Conservation (phyloP, 495 filamentous ascomycete genomes). For the Hypomontagnella monticulosa region DNA sequence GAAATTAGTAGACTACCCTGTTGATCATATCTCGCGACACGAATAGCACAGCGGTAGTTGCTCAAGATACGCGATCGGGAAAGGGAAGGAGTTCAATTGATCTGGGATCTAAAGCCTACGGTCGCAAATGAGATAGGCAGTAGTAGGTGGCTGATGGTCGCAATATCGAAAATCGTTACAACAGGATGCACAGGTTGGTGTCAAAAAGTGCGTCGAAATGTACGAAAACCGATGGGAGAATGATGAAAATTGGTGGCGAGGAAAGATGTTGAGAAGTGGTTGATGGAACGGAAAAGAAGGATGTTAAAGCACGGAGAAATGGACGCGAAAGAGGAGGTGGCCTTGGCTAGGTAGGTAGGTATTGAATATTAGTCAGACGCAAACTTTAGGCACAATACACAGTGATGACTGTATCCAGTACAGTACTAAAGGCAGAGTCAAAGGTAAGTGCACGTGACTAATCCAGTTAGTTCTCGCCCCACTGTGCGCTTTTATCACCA, state of each 20-base stretch:
- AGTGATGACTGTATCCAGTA: background rate
- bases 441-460: background rate
- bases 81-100: background rate
- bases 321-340: slow-evolving; percentile 24
- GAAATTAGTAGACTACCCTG: slow-evolving; percentile 24
- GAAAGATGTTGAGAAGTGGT: slow-evolving; percentile 17
- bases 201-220: slow-evolving; percentile 2
- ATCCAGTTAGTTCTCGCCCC: too few species aligned
- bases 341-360: background rate
- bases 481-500: too few species aligned
- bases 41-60: background rate
- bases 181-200: slow-evolving; percentile 13
- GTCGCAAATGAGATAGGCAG: background rate
- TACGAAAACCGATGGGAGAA: slow-evolving; percentile 21
- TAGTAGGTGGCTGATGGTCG: background rate
- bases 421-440: too few species aligned
- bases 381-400: slow-evolving; percentile 5
- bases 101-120: background rate
- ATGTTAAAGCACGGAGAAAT: slow-evolving; percentile 20
- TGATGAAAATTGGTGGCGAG: slow-evolving; percentile 11
- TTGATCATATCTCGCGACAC: slow-evolving; percentile 23
- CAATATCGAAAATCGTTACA: background rate
- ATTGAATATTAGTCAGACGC: slow-evolving; percentile 22
- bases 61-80: slow-evolving; percentile 7
- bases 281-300: slow-evolving; percentile 14